A percentile compares a stretch with the other conserved stretches of the same genome.
Evolutionary conservation across 768 basidiomycete genomes (phyloP).

Genomic region (Suillus spraguei): DNA sequence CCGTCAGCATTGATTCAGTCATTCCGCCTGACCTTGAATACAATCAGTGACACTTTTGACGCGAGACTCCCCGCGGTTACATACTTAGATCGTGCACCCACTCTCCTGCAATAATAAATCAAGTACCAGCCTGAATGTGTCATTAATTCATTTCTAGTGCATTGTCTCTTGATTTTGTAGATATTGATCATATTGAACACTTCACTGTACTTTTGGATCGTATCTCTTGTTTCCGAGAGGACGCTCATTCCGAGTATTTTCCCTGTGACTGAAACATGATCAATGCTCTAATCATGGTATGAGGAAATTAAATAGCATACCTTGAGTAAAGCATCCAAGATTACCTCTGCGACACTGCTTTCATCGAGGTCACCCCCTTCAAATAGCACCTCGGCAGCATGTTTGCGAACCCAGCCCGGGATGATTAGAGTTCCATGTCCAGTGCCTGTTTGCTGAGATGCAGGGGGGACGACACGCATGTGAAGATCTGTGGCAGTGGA

Average conservation of each 20-base stretch:
- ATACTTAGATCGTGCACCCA: constrained; percentile 53
- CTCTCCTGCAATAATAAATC: constrained; percentile 56
- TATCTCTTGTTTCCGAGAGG: no score
- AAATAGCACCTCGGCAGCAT: constrained; percentile 89
- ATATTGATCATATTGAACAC: no score
- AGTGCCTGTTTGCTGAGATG: constrained; percentile 66
- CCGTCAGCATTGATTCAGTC: not conserved
- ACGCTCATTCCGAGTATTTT: no score
- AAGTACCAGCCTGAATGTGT: constrained; percentile 44
- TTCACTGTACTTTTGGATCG: no score
- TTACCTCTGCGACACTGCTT: constrained; percentile 77
- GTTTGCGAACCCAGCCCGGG: constrained; percentile 94
- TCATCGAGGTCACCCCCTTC: constrained; percentile 90
- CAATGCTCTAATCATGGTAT: not conserved
- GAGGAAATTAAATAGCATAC: constrained; percentile 30
- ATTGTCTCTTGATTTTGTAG: constrained; percentile 16
- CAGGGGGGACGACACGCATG: constrained; percentile 69
- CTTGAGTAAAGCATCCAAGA: constrained; percentile 81
- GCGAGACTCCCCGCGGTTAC: constrained; percentile 34
- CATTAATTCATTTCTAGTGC: constrained; percentile 47
- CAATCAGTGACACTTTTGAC: not conserved
- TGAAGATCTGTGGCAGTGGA: constrained; percentile 78
- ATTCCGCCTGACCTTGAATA: not conserved
- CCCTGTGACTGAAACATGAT: not conserved
- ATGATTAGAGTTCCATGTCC: constrained; percentile 80